Percentiles rank a stretch among this genome's conserved stretches.
Evolutionary conservation across 2,329 filamentous ascomycete species (phyloP).

Genomic region (Alternaria longipes): DNA sequence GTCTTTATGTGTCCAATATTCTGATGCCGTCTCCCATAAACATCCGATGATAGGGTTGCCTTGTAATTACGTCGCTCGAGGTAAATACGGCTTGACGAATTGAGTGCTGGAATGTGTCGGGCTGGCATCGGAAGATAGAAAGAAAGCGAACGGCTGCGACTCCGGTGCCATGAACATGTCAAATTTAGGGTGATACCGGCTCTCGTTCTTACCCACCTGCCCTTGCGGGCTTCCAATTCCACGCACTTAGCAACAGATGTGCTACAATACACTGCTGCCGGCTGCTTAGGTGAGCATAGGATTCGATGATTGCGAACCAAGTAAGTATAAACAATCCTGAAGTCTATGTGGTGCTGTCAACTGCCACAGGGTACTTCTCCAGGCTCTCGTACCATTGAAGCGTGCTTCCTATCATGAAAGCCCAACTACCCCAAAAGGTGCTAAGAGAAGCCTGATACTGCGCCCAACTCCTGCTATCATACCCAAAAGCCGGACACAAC

Average conservation of each 20-base stretch:
- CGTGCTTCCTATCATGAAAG: slow-evolving; percentile 46
- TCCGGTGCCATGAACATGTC: slow-evolving; percentile 6
- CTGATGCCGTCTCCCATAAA: no score
- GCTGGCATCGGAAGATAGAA: no score
- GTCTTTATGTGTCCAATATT: no score
- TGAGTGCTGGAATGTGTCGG: no score
- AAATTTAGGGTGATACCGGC: neutral
- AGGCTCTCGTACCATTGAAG: slow-evolving; percentile 47
- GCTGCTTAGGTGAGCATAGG: neutral
- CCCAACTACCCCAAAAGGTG: slow-evolving; percentile 50
- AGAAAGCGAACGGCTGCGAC: no score
- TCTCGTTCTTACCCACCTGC: neutral
- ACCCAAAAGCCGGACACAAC: slow-evolving; percentile 49
- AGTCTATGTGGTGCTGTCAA: neutral
- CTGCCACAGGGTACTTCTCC: slow-evolving; percentile 40
- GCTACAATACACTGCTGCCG: neutral
- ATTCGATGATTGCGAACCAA: neutral
- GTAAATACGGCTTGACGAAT: no score
- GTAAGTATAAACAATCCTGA: no score
- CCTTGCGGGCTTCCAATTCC: neutral
- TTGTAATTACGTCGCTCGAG: no score
- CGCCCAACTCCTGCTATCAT: slow-evolving; percentile 40
- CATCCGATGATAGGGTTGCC: no score
- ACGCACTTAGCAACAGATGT: neutral
- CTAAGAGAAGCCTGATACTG: slow-evolving; percentile 44